Percentiles rank a stretch among this genome's conserved stretches.
These are phyloP conservation scores for Xylariaceae sp. DNA, from an alignment of 2,329 filamentous ascomycete species.

Conservation along the genomic window DNA sequence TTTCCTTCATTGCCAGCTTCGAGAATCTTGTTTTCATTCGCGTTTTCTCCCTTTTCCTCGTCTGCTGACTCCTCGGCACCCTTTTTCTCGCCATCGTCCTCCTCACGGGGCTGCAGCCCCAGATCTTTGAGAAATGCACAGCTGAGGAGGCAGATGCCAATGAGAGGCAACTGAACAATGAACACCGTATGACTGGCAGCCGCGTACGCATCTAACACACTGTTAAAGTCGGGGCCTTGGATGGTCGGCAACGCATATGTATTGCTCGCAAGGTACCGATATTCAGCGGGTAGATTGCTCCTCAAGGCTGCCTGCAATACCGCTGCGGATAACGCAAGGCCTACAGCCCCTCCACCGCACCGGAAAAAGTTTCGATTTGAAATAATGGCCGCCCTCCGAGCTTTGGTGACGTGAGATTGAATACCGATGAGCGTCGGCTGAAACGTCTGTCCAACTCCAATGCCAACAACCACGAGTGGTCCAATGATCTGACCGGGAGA, in stretches of 20 bases:
- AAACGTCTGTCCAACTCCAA: slow-evolving; percentile 49
- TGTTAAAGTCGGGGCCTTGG: slow-evolving; percentile 15
- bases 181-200: slow-evolving; percentile 53
- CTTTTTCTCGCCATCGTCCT: slow-evolving; percentile 5
- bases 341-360: slow-evolving; percentile 53
- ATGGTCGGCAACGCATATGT: slow-evolving; percentile 29
- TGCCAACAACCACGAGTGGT: slow-evolving; percentile 47
- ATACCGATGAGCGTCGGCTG: slow-evolving; percentile 51
- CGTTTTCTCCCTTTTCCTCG: neutral
- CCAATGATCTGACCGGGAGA: slow-evolving; percentile 45
- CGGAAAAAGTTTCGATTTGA: slow-evolving; percentile 61
- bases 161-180: slow-evolving; percentile 51
- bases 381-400: slow-evolving; percentile 58
- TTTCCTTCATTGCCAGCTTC: neutral
- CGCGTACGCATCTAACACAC: slow-evolving; percentile 48
- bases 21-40: neutral
- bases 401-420: slow-evolving; percentile 53
- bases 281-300: slow-evolving; percentile 24
- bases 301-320: slow-evolving; percentile 36
- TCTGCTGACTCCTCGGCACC: neutral
- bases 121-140: slow-evolving; percentile 50
- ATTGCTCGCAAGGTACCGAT: slow-evolving; percentile 24
- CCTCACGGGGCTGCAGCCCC: slow-evolving; percentile 37
- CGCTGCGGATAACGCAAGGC: slow-evolving; percentile 54
- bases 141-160: slow-evolving; percentile 46